Conservation (phyloP, 192 early-diverging fungal genomes). For the Rhizophagus sp. region DNA sequence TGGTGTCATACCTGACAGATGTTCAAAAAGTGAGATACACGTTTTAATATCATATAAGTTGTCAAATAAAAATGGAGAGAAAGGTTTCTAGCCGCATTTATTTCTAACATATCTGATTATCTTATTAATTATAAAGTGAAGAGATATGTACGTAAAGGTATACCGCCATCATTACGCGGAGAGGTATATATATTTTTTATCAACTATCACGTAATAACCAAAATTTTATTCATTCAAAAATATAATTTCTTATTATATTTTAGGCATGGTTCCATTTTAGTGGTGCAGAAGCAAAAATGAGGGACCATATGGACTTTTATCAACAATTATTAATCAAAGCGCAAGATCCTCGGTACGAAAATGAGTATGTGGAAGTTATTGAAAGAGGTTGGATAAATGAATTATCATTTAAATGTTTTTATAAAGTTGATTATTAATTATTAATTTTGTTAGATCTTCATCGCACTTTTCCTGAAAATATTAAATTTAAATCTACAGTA, state of each 20-base stretch:
- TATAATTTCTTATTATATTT: slow-evolving; percentile 8
- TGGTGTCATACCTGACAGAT: slow-evolving; percentile 44
- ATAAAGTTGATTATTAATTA: neutral
- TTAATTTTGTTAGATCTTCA: slow-evolving; percentile 60
- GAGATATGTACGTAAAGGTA: slow-evolving; percentile 76
- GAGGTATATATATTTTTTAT: slow-evolving; percentile 41
- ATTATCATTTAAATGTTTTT: neutral
- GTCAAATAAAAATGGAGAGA: neutral
- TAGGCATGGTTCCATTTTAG: slow-evolving; percentile 72
- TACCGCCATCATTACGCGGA: slow-evolving; percentile 68
- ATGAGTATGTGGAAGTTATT: slow-evolving; percentile 68
- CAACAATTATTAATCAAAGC: slow-evolving; percentile 46
- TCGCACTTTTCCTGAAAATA: slow-evolving; percentile 78
- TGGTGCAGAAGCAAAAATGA: slow-evolving; percentile 63
- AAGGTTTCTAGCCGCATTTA: neutral
- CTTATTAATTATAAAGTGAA: slow-evolving; percentile 55
- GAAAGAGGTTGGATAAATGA: slow-evolving; percentile 54
- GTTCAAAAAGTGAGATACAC: slow-evolving; percentile 44
- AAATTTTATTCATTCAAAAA: slow-evolving; percentile 22
- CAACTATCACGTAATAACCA: neutral
- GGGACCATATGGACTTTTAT: slow-evolving; percentile 59
- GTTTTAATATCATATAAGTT: neutral
- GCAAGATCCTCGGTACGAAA: slow-evolving; percentile 48
- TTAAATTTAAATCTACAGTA: slow-evolving; percentile 59
- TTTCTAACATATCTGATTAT: neutral